Conservation (phyloP, 1,284 basidiomycete genomes). For the Ustilago tritici region DNA sequence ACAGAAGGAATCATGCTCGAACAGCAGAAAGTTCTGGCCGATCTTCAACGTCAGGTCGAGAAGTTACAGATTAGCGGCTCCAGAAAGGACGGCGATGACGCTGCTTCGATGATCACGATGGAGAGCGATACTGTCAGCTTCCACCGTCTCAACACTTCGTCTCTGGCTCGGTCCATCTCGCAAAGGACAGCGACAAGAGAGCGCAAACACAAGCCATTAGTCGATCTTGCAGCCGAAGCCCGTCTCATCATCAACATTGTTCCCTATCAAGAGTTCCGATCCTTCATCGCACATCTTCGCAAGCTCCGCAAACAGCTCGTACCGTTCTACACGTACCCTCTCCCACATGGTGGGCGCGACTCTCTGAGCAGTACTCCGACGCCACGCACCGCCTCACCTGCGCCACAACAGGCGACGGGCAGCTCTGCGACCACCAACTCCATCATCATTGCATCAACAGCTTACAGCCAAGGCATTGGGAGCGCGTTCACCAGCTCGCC, state of each 20-base stretch:
- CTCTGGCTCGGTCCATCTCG: slow-evolving; percentile 37
- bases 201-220: slow-evolving; percentile 30
- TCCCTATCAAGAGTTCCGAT: slow-evolving; percentile 86
- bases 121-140: slow-evolving; percentile 49
- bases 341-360: slow-evolving; percentile 20
- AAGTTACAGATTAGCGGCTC: slow-evolving; percentile 53
- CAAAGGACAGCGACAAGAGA: slow-evolving; percentile 35
- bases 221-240: slow-evolving; percentile 33
- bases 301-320: slow-evolving; percentile 73
- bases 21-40: slow-evolving; percentile 74
- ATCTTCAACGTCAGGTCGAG: slow-evolving; percentile 88
- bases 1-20: slow-evolving; percentile 77
- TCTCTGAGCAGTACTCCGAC: slow-evolving; percentile 34
- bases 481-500: slow-evolving; percentile 35
- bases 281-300: slow-evolving; percentile 85
- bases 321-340: slow-evolving; percentile 61
- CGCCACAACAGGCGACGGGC: slow-evolving; percentile 16
- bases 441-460: slow-evolving; percentile 42
- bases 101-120: slow-evolving; percentile 24
- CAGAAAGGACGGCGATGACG: slow-evolving; percentile 31
- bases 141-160: slow-evolving; percentile 46
- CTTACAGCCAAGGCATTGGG: slow-evolving; percentile 43
- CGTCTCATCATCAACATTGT: slow-evolving; percentile 69
- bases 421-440: slow-evolving; percentile 7
- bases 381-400: slow-evolving; percentile 38